These are phyloP conservation scores for Sporobolomyces pararoseus DNA, from an alignment of 768 basidiomycete species.

Conservation along the genomic window DNA sequence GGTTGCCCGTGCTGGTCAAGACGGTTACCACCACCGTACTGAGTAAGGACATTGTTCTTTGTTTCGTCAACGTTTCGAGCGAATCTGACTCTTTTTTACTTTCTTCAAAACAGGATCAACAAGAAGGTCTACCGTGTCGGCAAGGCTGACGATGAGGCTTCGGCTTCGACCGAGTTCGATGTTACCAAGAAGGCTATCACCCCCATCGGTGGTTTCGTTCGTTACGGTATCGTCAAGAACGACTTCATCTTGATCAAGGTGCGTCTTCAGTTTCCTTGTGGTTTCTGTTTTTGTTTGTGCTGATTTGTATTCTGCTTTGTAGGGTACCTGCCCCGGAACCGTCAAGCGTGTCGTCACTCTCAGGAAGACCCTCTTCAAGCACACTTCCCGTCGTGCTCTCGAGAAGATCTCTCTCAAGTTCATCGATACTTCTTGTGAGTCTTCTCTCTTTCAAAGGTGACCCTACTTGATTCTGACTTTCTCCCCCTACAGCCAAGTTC, in stretches of 20 bases:
- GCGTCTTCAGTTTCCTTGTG: not conserved
- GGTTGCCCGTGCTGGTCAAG: constrained; percentile 99
- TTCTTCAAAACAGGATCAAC: constrained; percentile 46
- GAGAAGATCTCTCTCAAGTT: constrained; percentile 63
- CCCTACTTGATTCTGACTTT: not conserved
- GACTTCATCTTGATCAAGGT: constrained; percentile 91
- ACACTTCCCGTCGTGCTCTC: constrained; percentile 90
- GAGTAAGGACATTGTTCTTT: no score
- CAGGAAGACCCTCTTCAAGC: constrained; percentile 93
- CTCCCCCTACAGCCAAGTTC: constrained; percentile 49
- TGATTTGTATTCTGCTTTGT: not conserved
- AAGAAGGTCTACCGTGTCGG: constrained; percentile 98
- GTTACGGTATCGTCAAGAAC: constrained; percentile 98
- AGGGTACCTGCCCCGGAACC: constrained; percentile 86
- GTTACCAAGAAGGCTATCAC: constrained; percentile 80
- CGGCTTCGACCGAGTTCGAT: constrained; percentile 91
- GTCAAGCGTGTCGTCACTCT: constrained; percentile 98
- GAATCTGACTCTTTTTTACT: not conserved
- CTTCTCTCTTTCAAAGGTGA: not conserved
- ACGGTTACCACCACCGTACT: constrained; percentile 50
- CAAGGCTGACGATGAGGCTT: constrained; percentile 66
- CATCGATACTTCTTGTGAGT: constrained; percentile 16
- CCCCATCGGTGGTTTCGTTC: constrained; percentile 98
- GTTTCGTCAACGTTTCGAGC: no score
- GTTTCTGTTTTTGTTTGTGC: no score